Evolutionary conservation across 768 basidiomycete species (phyloP), one percentile per base, ranked within the genome.

Genomic region (Calocera cornea): DNA sequence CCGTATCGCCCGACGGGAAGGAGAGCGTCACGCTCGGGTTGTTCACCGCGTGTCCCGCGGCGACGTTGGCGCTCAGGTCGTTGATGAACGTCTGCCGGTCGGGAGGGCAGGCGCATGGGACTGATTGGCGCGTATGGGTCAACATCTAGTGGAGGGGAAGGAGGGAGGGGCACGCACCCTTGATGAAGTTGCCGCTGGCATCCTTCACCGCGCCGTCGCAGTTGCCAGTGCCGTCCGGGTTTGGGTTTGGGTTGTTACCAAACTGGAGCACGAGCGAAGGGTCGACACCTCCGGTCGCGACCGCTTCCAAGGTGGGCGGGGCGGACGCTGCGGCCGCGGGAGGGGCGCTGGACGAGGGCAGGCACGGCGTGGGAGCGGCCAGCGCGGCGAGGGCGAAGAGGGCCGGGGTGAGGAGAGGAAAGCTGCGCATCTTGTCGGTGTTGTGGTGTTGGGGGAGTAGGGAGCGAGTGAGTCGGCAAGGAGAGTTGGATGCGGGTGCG

Each of bases 41-140:
- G 76, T 88, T 86, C 40, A 86, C 80, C 1, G 81, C 87, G 44
- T 80, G 79, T 16, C 87, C 86, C 11, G 84, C 86, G 17, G 78
- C 80, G 36, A 86, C 83, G 70, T 88, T 85, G 14, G 78, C 78
- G 68, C 79, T 81, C 60, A 87, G 76, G 40, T 84, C 86, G n/a
- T 77, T 41, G 69, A 86, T 78, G 77, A 86, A 88, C 34, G 73
- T 74, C 14, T 74, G 72, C 68, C 82, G 80, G 68, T 80, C 76
- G 0, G 87, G 87, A 34, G 87, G 87, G 75, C 87, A 89, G 36
- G 76, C 71, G 72, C 86, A 88, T 1, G 87, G 87, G 22, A 89
- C 54, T 60, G 31, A 5, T 7, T 16, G 7, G 14, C 14, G 2
- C 54, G 31, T 10, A 11, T 29, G 2, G 14, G 19, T 60, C 54